A percentile compares a stretch with the other conserved stretches of the same genome.
Conservation (phyloP, 2,329 filamentous ascomycete genomes). For the Ascochyta viciae-villosae region DNA sequence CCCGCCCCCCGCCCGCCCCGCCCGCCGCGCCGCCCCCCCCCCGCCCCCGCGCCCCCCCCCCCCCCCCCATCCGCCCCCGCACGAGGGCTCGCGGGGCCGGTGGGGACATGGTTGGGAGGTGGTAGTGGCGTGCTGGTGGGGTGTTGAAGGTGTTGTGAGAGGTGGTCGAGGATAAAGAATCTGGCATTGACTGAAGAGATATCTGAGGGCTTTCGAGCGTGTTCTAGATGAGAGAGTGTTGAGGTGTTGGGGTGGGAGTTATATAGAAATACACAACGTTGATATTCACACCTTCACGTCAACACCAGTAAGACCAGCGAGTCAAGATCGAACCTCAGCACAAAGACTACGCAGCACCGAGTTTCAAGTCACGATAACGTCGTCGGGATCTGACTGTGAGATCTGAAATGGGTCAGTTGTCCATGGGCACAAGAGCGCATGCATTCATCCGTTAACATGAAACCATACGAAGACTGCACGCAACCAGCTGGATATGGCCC, state of each 20-base stretch:
- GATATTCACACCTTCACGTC: not conserved
- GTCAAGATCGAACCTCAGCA: not conserved
- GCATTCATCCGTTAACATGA: not conserved
- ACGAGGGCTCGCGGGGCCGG: no score
- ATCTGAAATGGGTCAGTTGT: not conserved
- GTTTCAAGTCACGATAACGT: not conserved
- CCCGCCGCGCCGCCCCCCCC: no score
- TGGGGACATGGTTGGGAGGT: slow-evolving; percentile 36
- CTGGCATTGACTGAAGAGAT: not conserved
- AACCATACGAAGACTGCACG: not conserved
- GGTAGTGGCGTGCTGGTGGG: slow-evolving; percentile 36
- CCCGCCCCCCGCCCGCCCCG: no score
- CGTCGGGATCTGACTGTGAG: not conserved
- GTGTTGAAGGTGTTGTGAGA: slow-evolving; percentile 33
- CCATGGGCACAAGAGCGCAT: not conserved
- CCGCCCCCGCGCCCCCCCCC: no score
- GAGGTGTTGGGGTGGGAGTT: not conserved
- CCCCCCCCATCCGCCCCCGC: no score
- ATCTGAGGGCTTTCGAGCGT: not conserved
- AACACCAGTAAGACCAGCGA: not conserved
- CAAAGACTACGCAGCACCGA: not conserved
- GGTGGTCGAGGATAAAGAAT: slow-evolving; percentile 21
- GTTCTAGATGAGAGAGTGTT: not conserved
- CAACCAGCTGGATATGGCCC: not conserved
- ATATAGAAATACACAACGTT: not conserved